phyloP scores from a whole-genome alignment of 1,139 yeast species.

The Debaryomyces nepalensis region DNA sequence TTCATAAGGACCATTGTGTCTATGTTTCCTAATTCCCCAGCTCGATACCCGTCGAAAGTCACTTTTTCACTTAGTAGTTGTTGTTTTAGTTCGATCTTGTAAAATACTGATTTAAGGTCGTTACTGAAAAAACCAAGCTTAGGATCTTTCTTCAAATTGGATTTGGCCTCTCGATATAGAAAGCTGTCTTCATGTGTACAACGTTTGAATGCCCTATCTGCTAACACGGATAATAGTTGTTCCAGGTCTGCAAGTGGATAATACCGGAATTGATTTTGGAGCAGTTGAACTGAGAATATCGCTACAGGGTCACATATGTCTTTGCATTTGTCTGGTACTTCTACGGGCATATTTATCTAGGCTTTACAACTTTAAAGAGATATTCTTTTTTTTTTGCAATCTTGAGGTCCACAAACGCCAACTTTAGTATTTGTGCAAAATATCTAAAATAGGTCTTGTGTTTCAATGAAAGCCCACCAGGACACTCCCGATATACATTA shows the following conservation, averaged over 20 bases:
- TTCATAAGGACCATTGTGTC: slow-evolving; percentile 7
- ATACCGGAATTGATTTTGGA: slow-evolving; percentile 4
- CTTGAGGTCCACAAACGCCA: slow-evolving; percentile 1
- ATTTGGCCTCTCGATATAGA: slow-evolving; percentile 1
- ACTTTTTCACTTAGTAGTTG: slow-evolving; percentile 13
- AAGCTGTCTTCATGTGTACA: slow-evolving; percentile 2
- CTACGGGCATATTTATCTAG: not conserved
- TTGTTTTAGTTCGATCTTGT: slow-evolving; percentile 20
- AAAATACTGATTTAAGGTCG: slow-evolving; percentile 4
- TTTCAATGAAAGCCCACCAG: too few relatives aligned
- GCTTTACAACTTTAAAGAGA: not conserved
- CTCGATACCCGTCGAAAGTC: slow-evolving; percentile 16
- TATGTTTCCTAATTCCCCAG: slow-evolving; percentile 10
- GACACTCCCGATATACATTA: too few relatives aligned
- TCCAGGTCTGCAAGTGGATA: slow-evolving; percentile 7
- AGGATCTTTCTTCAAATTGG: not conserved
- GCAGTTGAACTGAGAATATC: not conserved
- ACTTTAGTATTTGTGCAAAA: not conserved
- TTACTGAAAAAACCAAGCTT: slow-evolving; percentile 4
- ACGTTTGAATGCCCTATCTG: slow-evolving; percentile 4
- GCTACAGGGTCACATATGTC: not conserved
- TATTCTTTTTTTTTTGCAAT: slow-evolving; percentile 5
- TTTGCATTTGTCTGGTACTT: not conserved
- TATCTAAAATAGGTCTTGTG: not conserved
- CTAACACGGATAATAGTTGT: slow-evolving; percentile 1